Conservation (phyloP, 2,329 filamentous ascomycete genomes). For the Stachybotrys elegans region DNA sequence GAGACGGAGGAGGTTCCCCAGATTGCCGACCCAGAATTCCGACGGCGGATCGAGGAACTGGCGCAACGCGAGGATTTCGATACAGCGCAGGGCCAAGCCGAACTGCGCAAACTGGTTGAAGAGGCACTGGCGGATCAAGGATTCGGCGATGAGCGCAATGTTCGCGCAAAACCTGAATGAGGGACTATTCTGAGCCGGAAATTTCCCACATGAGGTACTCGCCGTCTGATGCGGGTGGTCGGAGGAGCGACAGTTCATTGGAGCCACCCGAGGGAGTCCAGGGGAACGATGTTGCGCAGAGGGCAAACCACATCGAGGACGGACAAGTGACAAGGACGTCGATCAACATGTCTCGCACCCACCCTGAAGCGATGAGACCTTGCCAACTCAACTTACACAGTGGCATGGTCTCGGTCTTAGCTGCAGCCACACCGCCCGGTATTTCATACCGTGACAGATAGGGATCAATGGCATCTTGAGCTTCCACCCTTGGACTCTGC, state of each 20-base stretch:
- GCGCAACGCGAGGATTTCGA: slow-evolving; percentile 80
- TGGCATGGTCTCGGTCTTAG: slow-evolving; percentile 12
- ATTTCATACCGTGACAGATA: slow-evolving; percentile 65
- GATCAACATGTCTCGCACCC: slow-evolving; percentile 45
- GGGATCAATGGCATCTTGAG: slow-evolving; percentile 56
- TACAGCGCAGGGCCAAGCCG: slow-evolving; percentile 71
- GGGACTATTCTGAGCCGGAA: slow-evolving; percentile 34
- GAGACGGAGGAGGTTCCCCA: slow-evolving; percentile 54
- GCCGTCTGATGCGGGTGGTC: slow-evolving; percentile 40
- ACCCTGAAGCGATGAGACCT: slow-evolving; percentile 50
- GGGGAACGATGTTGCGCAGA: slow-evolving; percentile 48
- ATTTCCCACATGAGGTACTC: slow-evolving; percentile 60
- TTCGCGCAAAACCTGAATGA: slow-evolving; percentile 56
- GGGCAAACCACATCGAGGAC: slow-evolving; percentile 48
- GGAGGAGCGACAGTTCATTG: slow-evolving; percentile 49
- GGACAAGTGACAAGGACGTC: slow-evolving; percentile 37
- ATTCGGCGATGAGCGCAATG: slow-evolving; percentile 58
- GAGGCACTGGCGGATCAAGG: slow-evolving; percentile 71
- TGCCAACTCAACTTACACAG: slow-evolving; percentile 53
- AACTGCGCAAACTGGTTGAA: slow-evolving; percentile 72
- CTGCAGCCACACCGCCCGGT: slow-evolving; percentile 33
- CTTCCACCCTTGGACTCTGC: slow-evolving; percentile 56
- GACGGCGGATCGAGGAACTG: slow-evolving; percentile 81
- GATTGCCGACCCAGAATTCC: slow-evolving; percentile 76
- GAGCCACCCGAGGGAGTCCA: slow-evolving; percentile 37